Percentiles rank a stretch among this genome's conserved stretches.
phyloP scores from a whole-genome alignment of 306 rosid genomes.

The Vigna radiata region DNA sequence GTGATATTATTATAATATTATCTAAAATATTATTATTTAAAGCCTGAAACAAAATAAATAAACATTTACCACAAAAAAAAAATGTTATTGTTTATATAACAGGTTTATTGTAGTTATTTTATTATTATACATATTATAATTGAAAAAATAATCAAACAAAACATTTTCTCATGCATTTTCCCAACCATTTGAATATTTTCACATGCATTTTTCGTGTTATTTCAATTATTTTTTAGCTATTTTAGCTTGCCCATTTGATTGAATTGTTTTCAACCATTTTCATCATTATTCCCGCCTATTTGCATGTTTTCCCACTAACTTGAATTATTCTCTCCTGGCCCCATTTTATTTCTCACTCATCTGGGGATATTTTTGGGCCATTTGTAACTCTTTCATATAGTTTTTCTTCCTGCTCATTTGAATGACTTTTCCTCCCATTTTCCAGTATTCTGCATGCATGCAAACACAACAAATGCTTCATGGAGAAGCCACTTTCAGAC shows the following conservation, averaged over 20 bases:
- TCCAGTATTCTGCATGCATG: conserved; percentile 20
- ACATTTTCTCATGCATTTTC: neutral
- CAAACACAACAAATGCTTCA: conserved; percentile 35
- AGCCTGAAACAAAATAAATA: neutral
- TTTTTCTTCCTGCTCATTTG: neutral
- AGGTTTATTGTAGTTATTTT: neutral
- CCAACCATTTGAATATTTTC: neutral
- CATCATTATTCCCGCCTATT: neutral
- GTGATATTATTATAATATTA: neutral
- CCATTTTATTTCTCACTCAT: neutral
- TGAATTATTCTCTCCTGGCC: neutral
- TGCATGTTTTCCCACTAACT: neutral
- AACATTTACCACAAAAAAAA: neutral
- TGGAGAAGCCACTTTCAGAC: conserved; percentile 28
- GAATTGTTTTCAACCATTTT: neutral
- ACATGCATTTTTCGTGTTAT: neutral
- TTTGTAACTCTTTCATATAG: neutral
- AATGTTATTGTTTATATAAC: neutral
- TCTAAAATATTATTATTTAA: neutral
- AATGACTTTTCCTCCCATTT: neutral
- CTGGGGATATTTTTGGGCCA: neutral
- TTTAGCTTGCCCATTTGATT: neutral
- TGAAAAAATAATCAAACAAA: neutral
- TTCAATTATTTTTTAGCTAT: neutral
- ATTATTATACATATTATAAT: neutral